These are phyloP conservation scores for Aethionema arabicum DNA, from an alignment of 345 rosid species.

Conservation along the genomic window DNA sequence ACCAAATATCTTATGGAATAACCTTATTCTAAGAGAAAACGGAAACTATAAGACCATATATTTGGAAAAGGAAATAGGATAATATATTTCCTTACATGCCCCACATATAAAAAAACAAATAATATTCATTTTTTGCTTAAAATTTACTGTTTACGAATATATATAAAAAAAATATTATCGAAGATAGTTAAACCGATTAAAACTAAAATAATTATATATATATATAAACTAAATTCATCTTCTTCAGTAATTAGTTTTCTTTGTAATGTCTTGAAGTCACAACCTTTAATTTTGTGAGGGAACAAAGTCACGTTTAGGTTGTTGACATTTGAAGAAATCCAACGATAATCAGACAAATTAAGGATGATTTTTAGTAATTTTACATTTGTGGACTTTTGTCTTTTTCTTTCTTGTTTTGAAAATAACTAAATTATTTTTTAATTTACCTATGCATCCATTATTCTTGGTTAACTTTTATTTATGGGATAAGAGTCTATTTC, in stretches of 20 bases:
- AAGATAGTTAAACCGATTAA: conserved; percentile 25
- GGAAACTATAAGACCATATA: too few relatives aligned
- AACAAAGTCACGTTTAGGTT: conserved; percentile 34
- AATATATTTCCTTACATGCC: too few relatives aligned
- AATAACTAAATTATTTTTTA: too few relatives aligned
- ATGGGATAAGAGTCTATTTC: too few relatives aligned
- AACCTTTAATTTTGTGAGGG: conserved; percentile 23
- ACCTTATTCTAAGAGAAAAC: too few relatives aligned
- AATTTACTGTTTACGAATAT: conserved; percentile 10
- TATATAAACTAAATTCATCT: not conserved
- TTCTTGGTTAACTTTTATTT: too few relatives aligned
- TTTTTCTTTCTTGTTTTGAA: too few relatives aligned
- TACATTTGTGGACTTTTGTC: not conserved
- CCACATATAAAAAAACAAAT: too few relatives aligned
- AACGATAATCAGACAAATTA: conserved; percentile 12
- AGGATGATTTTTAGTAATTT: conserved; percentile 3
- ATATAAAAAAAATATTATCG: too few relatives aligned
- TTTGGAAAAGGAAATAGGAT: too few relatives aligned
- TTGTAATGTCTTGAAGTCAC: conserved; percentile 11
- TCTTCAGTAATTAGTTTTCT: conserved; percentile 16
- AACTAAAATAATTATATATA: conserved; percentile 5
- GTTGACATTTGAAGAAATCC: conserved; percentile 18
- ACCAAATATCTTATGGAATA: too few relatives aligned
- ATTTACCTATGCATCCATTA: too few relatives aligned
- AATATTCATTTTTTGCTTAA: not conserved